Percentiles rank a stretch among this genome's conserved stretches.
Evolutionary conservation across 352 stramenopile genomes (phyloP).

Genomic region (Peronospora tabacina): DNA sequence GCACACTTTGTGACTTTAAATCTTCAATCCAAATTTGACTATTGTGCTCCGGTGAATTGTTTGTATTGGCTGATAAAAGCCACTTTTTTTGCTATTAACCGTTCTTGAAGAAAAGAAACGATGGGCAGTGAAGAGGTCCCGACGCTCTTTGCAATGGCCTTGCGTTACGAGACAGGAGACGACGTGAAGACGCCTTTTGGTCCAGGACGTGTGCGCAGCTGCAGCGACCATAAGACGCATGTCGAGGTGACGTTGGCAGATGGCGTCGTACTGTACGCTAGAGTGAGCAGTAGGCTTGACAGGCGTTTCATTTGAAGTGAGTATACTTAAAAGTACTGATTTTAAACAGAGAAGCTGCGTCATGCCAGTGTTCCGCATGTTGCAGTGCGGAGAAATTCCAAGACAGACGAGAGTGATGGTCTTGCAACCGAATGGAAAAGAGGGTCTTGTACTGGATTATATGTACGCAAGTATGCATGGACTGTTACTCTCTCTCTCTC

Average conservation of each 20-base stretch:
- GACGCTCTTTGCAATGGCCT: slow-evolving; percentile 58
- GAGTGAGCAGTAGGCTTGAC: slow-evolving; percentile 16
- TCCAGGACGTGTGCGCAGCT: slow-evolving; percentile 34
- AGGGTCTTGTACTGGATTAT: slow-evolving; percentile 23
- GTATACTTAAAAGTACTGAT: background rate
- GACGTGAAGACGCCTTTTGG: slow-evolving; percentile 62
- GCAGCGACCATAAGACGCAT: slow-evolving; percentile 42
- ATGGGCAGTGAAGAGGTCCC: slow-evolving; percentile 37
- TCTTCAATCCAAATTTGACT: background rate
- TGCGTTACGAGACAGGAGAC: slow-evolving; percentile 62
- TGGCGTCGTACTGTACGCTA: slow-evolving; percentile 50
- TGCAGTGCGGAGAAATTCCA: slow-evolving; percentile 61
- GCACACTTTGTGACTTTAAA: too few species aligned
- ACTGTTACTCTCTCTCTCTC: background rate
- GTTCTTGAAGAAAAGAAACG: slow-evolving; percentile 5
- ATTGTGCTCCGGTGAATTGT: background rate
- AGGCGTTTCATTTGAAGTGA: slow-evolving; percentile 1
- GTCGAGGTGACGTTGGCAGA: slow-evolving; percentile 45
- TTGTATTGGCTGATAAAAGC: background rate
- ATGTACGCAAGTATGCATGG: slow-evolving; percentile 7
- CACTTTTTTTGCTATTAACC: background rate
- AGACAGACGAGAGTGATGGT: slow-evolving; percentile 39
- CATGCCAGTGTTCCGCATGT: slow-evolving; percentile 57
- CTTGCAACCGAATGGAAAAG: background rate
- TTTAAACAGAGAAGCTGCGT: slow-evolving; percentile 38